phyloP scores from a whole-genome alignment of 2,329 filamentous ascomycete genomes.

The Trichoderma polysporum region DNA sequence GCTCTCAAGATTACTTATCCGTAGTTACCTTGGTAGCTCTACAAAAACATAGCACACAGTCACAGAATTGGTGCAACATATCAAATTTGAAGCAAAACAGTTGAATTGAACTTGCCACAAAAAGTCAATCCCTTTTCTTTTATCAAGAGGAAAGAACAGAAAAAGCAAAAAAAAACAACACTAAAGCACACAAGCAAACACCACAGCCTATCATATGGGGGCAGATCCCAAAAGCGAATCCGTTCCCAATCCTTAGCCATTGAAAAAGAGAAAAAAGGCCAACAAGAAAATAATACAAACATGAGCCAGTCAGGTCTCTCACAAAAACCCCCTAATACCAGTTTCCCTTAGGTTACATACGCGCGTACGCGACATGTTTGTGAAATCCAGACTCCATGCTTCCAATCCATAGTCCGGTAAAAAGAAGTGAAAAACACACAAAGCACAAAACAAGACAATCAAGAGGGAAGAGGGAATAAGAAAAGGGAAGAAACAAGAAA shows the following conservation, averaged over 20 bases:
- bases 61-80: not conserved
- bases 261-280: not conserved
- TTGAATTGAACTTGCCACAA: not conserved
- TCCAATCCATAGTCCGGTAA: constrained; percentile 22
- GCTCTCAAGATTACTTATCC: not conserved
- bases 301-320: constrained; percentile 8
- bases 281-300: not conserved
- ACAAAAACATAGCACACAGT: not conserved
- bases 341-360: constrained; percentile 5
- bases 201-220: not conserved
- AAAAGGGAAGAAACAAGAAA: not conserved
- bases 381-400: constrained; percentile 33
- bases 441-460: constrained; percentile 18
- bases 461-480: not conserved
- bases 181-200: not conserved
- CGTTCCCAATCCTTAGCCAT: constrained; percentile 3
- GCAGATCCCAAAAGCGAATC: not conserved
- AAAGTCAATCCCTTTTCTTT: not conserved
- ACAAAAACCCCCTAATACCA: constrained; percentile 11
- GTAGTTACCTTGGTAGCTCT: not conserved
- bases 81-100: not conserved
- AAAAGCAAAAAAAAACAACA: not conserved
- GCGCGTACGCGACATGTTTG: constrained; percentile 9
- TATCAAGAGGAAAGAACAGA: no score
- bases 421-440: constrained; percentile 8